Conservation (phyloP, 805 yeast species). For the Ogataea minuta region DNA sequence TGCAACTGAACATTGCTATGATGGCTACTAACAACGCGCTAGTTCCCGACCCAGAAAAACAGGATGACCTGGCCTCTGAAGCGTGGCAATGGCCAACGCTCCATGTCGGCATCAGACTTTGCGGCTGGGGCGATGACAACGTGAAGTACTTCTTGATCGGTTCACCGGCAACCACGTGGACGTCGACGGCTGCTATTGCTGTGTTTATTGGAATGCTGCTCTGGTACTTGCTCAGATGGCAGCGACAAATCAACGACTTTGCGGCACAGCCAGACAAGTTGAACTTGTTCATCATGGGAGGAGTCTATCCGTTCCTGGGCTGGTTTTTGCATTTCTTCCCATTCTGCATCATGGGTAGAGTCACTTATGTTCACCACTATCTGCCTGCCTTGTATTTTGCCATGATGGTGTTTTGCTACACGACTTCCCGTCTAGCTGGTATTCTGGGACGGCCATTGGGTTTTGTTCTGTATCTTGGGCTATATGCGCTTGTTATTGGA, state of each 20-base stretch:
- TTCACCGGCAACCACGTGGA: conserved; percentile 77
- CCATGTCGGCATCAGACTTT: conserved; percentile 70
- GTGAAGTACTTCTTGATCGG: conserved; percentile 69
- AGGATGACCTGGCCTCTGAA: conserved; percentile 64
- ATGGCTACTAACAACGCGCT: conserved; percentile 83
- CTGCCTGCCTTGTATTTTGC: conserved; percentile 95
- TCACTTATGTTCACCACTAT: conserved; percentile 94
- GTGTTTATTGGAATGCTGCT: conserved; percentile 46
- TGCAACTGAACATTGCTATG: conserved; percentile 78
- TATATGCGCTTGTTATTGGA: conserved; percentile 53
- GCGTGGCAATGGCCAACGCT: conserved; percentile 93
- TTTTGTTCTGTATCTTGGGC: conserved; percentile 38
- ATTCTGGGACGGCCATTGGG: conserved; percentile 15
- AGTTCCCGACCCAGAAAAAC: conserved; percentile 74
- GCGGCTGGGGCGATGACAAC: conserved; percentile 62
- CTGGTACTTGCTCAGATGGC: conserved; percentile 67
- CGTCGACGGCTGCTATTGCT: conserved; percentile 61
- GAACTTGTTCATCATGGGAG: conserved; percentile 52
- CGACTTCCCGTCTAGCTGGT: conserved; percentile 41
- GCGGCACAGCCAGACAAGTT: conserved; percentile 20
- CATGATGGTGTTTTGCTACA: conserved; percentile 67
- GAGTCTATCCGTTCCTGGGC: conserved; percentile 81
- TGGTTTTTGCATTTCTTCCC: conserved; percentile 91
- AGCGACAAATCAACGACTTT: conserved; percentile 72
- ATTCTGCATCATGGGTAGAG: conserved; percentile 91